Evolutionary conservation across 2,329 filamentous ascomycete genomes (phyloP), one percentile per base, ranked within the genome.

Genomic region (Penicillium sp.): DNA sequence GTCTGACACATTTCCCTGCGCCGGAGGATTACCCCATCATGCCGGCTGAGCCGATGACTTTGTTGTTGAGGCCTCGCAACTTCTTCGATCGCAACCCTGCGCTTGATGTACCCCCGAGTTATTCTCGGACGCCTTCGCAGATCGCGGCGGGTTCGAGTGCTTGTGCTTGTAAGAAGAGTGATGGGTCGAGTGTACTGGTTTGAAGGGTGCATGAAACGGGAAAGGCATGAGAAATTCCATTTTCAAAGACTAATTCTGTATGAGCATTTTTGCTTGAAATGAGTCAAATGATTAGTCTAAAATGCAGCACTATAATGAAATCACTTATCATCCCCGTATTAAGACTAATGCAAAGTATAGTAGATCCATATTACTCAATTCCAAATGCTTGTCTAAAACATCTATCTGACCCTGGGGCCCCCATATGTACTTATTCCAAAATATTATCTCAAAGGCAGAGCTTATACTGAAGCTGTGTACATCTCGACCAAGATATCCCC

Each of bases 21-120:
- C 90, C 91, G 0, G 92, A 96, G 69, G 92, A 96, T 72, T 96
- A 90, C 77, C 92, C 92, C 28, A 80, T 96, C 62, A 96, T 96
- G 91, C 90, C 90, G 0, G 88, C 84, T 0, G 88, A 92, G 77
- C 88, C 89, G 0, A 92, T 96, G 81, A 89, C 85, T 1, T 76
- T 95, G 61, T 79, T 95, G 33, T 77, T 95, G 38, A 78, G 89
- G 29, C 90, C 90, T 3, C 77, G 90, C 39, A 87, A 95, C 76
- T 95, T 95, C 81, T 95, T 95, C 74, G 75, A 80, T 21, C 81
- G 83, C 62, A 95, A 93, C 68, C 90, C 90, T 2, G 87, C 84
- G 49, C 76, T 95, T 70, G 89, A 95, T 70, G 87, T 95, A 15
- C 87, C 88, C 51, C 89, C 90, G 0, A 88, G 83, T 63, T 93